A percentile compares a stretch with the other conserved stretches of the same genome.
phyloP scores from a whole-genome alignment of 768 basidiomycete genomes.

The Rickenella mellea region DNA sequence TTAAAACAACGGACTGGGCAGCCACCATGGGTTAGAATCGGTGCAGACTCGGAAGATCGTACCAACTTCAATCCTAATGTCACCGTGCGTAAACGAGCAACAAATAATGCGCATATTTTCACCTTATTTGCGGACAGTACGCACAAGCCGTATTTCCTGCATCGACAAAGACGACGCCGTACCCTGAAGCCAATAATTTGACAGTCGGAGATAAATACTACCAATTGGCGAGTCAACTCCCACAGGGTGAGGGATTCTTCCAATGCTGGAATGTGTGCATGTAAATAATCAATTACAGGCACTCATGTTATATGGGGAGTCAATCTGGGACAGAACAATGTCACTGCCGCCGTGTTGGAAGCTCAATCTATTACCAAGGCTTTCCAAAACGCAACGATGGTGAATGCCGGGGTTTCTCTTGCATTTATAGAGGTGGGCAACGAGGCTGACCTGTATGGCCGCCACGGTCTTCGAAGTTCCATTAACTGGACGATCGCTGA shows the following conservation, averaged over 20 bases:
- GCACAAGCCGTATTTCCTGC: conserved; percentile 42
- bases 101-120: not conserved
- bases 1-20: conserved; percentile 39
- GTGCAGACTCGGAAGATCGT: conserved; percentile 46
- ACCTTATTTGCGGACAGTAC: conserved; percentile 21
- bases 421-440: conserved; percentile 58
- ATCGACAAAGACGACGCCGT: conserved; percentile 39
- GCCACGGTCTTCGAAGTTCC: conserved; percentile 31
- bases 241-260: too few relatives aligned
- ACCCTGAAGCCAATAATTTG: conserved; percentile 57
- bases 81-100: conserved; percentile 32
- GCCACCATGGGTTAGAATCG: conserved; percentile 48
- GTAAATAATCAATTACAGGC: too few relatives aligned
- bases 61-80: conserved; percentile 43
- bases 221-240: conserved; percentile 39
- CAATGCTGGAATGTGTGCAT: too few relatives aligned
- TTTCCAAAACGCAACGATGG: conserved; percentile 33
- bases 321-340: conserved; percentile 47
- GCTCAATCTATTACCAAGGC: conserved; percentile 38
- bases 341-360: conserved; percentile 39
- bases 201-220: conserved; percentile 54
- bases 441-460: conserved; percentile 47
- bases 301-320: conserved; percentile 61
- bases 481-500: conserved; percentile 28
- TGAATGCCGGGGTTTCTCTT: conserved; percentile 31